phyloP scores from a whole-genome alignment of 108 stramenopile genomes.

The Nitzschia inconspicua region DNA sequence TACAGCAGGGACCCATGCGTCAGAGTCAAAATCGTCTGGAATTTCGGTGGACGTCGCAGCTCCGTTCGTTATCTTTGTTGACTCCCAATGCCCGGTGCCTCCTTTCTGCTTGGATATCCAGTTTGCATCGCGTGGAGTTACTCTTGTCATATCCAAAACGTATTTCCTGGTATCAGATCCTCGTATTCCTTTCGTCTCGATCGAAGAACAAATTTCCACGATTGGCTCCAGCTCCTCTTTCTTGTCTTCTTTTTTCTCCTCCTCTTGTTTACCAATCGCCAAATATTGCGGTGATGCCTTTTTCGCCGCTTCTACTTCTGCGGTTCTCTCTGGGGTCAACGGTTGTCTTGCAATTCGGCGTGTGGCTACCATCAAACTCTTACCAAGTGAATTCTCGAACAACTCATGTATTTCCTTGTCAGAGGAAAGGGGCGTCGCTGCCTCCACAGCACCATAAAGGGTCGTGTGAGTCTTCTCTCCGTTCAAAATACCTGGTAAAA shows the following conservation, averaged over 20 bases:
- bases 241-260: constrained; percentile 31
- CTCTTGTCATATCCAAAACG: constrained; percentile 85
- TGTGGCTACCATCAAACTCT: constrained; percentile 63
- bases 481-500: constrained; percentile 85
- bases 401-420: constrained; percentile 81
- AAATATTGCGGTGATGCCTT: constrained; percentile 11
- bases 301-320: constrained; percentile 45
- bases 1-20: constrained; percentile 72
- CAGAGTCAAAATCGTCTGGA: constrained; percentile 55
- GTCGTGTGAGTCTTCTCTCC: constrained; percentile 86
- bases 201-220: constrained; percentile 65
- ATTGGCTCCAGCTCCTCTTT: constrained; percentile 32
- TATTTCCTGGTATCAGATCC: constrained; percentile 92
- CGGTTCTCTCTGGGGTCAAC: constrained; percentile 48
- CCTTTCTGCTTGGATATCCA: constrained; percentile 76
- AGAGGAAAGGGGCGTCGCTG: constrained; percentile 55
- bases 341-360: constrained; percentile 53
- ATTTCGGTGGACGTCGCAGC: constrained; percentile 9
- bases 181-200: constrained; percentile 90
- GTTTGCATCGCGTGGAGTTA: constrained; percentile 95
- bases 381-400: constrained; percentile 61
- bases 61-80: constrained; percentile 1
- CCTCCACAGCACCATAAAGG: constrained; percentile 89
- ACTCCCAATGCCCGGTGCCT: constrained; percentile 77
- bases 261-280: constrained; percentile 17